Evolutionary conservation across 2,329 filamentous ascomycete species (phyloP).

Genomic region (Talaromyces sp.): DNA sequence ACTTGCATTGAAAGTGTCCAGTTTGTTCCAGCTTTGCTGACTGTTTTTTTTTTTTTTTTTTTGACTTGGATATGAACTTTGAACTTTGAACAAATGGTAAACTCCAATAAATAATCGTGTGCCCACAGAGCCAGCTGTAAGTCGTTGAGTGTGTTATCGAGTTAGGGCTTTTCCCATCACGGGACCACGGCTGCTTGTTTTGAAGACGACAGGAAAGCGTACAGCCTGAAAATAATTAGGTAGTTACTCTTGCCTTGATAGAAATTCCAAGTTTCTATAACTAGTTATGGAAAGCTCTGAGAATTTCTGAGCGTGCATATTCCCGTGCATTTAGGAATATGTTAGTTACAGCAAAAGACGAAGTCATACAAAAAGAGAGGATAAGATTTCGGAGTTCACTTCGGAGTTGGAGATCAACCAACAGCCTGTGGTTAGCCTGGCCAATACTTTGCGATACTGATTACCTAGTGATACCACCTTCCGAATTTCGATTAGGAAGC

Average conservation of each 20-base stretch:
- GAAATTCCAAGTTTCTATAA: no score
- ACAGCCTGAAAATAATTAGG: not conserved
- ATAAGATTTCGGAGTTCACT: not conserved
- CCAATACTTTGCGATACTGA: not conserved
- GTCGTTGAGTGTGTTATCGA: not conserved
- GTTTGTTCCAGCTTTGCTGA: no score
- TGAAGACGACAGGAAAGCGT: not conserved
- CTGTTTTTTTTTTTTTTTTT: no score
- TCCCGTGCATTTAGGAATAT: no score
- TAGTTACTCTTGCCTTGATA: no score
- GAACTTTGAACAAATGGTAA: not conserved
- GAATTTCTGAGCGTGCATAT: no score
- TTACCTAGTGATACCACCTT: conserved; percentile 4
- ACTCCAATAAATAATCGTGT: not conserved
- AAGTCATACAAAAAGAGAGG: not conserved
- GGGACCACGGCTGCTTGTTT: not conserved
- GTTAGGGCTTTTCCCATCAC: not conserved
- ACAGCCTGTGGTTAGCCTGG: not conserved
- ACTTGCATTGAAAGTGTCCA: not conserved
- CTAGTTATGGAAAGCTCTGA: no score
- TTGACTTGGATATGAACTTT: not conserved
- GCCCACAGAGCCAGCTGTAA: not conserved
- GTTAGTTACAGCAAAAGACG: not conserved
- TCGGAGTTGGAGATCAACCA: not conserved
- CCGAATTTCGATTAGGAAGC: not conserved